Percentiles rank a stretch among this genome's conserved stretches.
These are phyloP conservation scores for Malbranchea cinnamomea DNA, from an alignment of 2,329 filamentous ascomycete genomes.

Conservation along the genomic window DNA sequence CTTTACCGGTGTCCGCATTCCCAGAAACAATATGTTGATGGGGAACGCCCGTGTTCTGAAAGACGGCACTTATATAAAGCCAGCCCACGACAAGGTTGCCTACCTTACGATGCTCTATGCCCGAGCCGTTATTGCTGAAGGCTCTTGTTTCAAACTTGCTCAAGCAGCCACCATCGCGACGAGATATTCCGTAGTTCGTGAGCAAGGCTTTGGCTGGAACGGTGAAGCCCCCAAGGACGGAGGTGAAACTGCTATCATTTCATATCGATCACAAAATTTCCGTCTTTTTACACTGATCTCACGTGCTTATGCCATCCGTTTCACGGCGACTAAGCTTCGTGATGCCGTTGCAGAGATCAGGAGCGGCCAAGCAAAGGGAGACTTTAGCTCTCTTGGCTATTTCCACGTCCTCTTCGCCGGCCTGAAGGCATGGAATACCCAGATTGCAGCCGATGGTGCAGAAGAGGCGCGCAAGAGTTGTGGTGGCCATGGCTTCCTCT, in stretches of 20 bases:
- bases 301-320: slow-evolving; percentile 15
- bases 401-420: slow-evolving; percentile 16
- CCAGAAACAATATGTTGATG: slow-evolving; percentile 18
- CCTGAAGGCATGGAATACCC: slow-evolving; percentile 16
- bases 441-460: slow-evolving; percentile 15
- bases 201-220: slow-evolving; percentile 16
- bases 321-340: slow-evolving; percentile 9
- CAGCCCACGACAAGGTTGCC: slow-evolving; percentile 17
- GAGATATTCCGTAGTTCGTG: slow-evolving; percentile 14
- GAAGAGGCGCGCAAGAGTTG: slow-evolving; percentile 24
- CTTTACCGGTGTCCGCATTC: slow-evolving; percentile 20
- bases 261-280: slow-evolving; percentile 16
- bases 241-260: slow-evolving; percentile 11
- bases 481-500: slow-evolving; percentile 25
- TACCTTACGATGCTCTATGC: slow-evolving; percentile 21
- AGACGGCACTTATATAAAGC: slow-evolving; percentile 15
- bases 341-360: slow-evolving; percentile 8
- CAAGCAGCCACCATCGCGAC: slow-evolving; percentile 21
- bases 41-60: slow-evolving; percentile 14
- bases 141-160: slow-evolving; percentile 16
- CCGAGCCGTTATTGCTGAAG: slow-evolving; percentile 15
- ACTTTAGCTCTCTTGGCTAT: slow-evolving; percentile 9
- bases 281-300: slow-evolving; percentile 14
- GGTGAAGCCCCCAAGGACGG: slow-evolving; percentile 7
- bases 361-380: slow-evolving; percentile 5